phyloP scores from a whole-genome alignment of 2,329 filamentous ascomycete species.

The Botrytis byssoidea region DNA sequence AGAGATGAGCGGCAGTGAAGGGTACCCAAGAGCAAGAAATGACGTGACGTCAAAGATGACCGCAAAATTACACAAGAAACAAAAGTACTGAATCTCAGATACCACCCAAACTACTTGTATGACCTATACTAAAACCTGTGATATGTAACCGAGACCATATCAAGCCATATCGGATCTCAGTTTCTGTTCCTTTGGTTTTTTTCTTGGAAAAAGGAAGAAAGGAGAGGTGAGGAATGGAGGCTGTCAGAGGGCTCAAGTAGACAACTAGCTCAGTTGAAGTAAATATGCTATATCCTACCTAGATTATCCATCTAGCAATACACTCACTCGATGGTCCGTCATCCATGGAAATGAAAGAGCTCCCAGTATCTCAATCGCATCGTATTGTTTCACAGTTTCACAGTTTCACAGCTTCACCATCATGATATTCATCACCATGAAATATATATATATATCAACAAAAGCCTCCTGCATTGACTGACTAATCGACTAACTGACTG shows the following conservation, averaged over 20 bases:
- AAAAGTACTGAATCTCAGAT: background rate
- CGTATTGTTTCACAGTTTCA: background rate
- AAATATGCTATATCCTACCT: background rate
- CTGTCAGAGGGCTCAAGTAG: too few relatives aligned
- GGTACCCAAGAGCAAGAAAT: background rate
- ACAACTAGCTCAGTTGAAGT: too few relatives aligned
- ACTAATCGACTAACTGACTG: constrained; percentile 20
- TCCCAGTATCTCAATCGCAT: background rate
- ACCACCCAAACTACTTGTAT: background rate
- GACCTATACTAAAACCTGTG: background rate
- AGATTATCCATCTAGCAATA: background rate
- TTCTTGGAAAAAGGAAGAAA: background rate
- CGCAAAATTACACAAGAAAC: background rate
- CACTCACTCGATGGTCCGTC: background rate
- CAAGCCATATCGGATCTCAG: background rate
- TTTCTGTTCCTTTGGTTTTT: background rate
- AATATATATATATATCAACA: background rate
- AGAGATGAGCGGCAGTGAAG: background rate
- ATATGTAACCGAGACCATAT: background rate
- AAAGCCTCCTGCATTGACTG: constrained; percentile 23
- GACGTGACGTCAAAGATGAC: background rate
- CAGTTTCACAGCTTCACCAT: background rate
- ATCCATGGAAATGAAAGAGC: too few relatives aligned
- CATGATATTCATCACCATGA: background rate
- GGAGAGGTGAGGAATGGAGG: too few relatives aligned